Conservation (phyloP, 2,329 filamentous ascomycete genomes). For the Aspergillus japonicus region DNA sequence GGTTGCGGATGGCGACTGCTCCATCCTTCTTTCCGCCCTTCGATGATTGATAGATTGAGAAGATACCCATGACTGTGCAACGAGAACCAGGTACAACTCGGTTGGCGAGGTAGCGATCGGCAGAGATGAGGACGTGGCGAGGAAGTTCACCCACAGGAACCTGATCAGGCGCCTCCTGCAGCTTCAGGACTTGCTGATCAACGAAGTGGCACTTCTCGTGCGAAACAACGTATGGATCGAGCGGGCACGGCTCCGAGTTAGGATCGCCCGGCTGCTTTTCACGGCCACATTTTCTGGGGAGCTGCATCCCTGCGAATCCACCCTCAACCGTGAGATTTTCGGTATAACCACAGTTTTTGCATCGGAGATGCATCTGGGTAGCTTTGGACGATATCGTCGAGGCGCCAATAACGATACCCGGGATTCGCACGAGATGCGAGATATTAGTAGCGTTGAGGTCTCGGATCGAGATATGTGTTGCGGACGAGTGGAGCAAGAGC, state of each 20-base stretch:
- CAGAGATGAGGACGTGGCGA: constrained; percentile 89
- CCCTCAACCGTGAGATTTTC: constrained; percentile 71
- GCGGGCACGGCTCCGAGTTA: constrained; percentile 70
- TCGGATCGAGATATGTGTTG: constrained; percentile 87
- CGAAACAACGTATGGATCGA: constrained; percentile 93
- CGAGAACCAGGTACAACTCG: constrained; percentile 91
- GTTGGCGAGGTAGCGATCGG: constrained; percentile 94
- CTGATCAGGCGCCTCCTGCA: constrained; percentile 96
- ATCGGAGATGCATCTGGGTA: constrained; percentile 80
- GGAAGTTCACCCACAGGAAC: constrained; percentile 96
- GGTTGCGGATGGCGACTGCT: constrained; percentile 91
- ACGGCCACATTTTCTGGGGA: constrained; percentile 76
- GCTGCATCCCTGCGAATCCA: constrained; percentile 81
- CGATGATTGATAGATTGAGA: constrained; percentile 87
- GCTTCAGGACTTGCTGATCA: constrained; percentile 96
- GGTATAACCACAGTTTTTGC: constrained; percentile 76
- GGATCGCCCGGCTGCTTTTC: constrained; percentile 62
- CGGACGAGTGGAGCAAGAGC: constrained; percentile 88
- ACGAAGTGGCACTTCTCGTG: constrained; percentile 95
- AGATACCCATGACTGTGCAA: constrained; percentile 94
- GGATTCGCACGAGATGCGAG: constrained; percentile 90
- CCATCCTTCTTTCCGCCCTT: constrained; percentile 81
- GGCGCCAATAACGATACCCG: constrained; percentile 95
- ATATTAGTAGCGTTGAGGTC: constrained; percentile 92
- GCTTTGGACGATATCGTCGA: constrained; percentile 97